Evolutionary conservation across 2,329 filamentous ascomycete genomes (phyloP).

Genomic region (Boeremia lycopersici): DNA sequence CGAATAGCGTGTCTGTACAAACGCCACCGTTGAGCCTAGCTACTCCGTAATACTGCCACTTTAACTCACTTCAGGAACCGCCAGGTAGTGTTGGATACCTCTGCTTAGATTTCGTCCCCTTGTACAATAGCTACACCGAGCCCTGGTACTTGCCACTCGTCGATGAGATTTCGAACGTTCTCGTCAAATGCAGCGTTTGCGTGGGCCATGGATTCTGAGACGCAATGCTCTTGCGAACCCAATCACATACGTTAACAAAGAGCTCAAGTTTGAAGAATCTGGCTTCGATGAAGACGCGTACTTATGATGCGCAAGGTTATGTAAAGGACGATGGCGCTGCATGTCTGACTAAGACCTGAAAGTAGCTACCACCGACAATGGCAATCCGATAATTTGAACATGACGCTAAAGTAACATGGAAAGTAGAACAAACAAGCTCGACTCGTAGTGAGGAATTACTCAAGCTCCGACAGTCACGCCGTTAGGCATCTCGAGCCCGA

Average conservation of each 20-base stretch:
- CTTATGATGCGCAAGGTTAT: background rate
- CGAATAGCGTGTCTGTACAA: constrained; percentile 57
- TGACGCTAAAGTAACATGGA: constrained; percentile 3
- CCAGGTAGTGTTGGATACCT: constrained; percentile 29
- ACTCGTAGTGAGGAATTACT: background rate
- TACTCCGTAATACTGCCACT: constrained; percentile 43
- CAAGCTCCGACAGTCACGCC: constrained; percentile 16
- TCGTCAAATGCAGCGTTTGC: background rate
- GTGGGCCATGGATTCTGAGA: background rate
- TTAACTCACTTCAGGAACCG: constrained; percentile 5
- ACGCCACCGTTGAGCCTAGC: constrained; percentile 39
- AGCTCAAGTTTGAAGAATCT: background rate
- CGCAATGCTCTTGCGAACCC: too few species aligned
- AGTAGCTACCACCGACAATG: background rate
- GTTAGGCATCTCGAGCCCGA: constrained; percentile 18
- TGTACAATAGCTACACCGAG: constrained; percentile 57
- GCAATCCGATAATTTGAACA: background rate
- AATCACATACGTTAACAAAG: background rate
- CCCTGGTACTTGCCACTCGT: constrained; percentile 57
- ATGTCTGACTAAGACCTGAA: constrained; percentile 3
- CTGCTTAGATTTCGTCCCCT: constrained; percentile 48
- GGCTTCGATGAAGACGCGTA: background rate
- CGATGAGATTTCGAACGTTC: constrained; percentile 37
- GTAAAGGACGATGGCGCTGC: background rate
- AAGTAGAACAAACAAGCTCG: background rate